These are phyloP conservation scores for Cercospora nicotianae DNA, from an alignment of 2,329 filamentous ascomycete genomes.

Conservation along the genomic window DNA sequence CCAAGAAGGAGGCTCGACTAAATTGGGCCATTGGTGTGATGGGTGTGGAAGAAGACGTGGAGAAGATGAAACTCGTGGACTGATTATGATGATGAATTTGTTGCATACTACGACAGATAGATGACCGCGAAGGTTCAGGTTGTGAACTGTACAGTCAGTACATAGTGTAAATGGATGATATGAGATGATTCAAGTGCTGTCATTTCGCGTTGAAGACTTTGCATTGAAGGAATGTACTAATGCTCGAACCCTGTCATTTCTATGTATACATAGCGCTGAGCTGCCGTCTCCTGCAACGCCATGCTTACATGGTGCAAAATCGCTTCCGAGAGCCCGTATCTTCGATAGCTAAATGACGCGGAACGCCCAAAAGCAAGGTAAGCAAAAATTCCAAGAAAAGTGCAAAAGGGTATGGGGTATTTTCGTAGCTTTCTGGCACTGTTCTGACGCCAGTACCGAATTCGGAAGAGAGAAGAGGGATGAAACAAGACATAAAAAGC, in stretches of 20 bases:
- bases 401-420: neutral
- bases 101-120: slow-evolving; percentile 6
- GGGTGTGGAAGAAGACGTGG: slow-evolving; percentile 72
- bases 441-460: neutral
- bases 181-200: too few species aligned
- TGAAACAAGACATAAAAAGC: too few species aligned
- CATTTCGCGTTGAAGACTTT: too few species aligned
- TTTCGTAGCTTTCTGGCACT: neutral
- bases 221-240: neutral
- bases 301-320: neutral
- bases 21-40: slow-evolving; percentile 78
- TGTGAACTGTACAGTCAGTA: neutral
- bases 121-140: neutral
- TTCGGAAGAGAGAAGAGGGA: neutral
- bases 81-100: neutral
- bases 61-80: slow-evolving; percentile 19
- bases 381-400: neutral
- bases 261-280: neutral
- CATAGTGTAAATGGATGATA: neutral
- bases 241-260: neutral
- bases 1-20: slow-evolving; percentile 63
- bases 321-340: neutral
- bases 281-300: neutral
- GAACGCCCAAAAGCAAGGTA: neutral
- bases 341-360: neutral